Conservation (phyloP, 345 rosid species). For the Excoecaria cochinchinensis region DNA sequence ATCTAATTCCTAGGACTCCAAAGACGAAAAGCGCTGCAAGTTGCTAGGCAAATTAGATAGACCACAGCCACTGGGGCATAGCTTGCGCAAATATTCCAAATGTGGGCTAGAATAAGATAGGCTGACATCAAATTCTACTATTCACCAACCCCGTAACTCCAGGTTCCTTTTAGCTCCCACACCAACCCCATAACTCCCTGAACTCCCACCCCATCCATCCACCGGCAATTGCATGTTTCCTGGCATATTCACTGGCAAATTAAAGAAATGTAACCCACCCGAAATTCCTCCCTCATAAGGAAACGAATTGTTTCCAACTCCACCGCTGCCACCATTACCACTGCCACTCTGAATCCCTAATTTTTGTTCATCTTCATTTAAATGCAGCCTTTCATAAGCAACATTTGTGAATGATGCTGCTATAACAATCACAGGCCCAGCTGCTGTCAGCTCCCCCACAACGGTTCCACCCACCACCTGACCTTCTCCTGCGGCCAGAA, state of each 20-base stretch:
- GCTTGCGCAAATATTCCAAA: too few relatives aligned
- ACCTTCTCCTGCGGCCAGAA: constrained; percentile 84
- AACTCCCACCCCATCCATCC: constrained; percentile 77
- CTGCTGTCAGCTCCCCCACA: constrained; percentile 85
- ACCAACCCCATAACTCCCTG: too few relatives aligned
- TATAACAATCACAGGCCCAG: constrained; percentile 91
- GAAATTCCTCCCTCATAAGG: constrained; percentile 37
- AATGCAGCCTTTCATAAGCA: constrained; percentile 84
- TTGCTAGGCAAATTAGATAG: too few relatives aligned
- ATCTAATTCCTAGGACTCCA: too few relatives aligned
- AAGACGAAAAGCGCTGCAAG: too few relatives aligned
- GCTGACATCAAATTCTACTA: too few relatives aligned
- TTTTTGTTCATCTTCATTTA: constrained; percentile 77
- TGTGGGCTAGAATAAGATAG: too few relatives aligned
- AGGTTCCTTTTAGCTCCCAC: too few relatives aligned
- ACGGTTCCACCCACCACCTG: constrained; percentile 95
- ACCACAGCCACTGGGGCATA: too few relatives aligned
- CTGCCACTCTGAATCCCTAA: constrained; percentile 52
- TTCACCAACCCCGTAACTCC: too few relatives aligned
- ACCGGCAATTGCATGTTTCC: constrained; percentile 66
- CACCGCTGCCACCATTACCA: constrained; percentile 31
- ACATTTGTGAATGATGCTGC: constrained; percentile 91
- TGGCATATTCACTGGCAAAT: constrained; percentile 78
- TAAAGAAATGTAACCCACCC: constrained; percentile 84
- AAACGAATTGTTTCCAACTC: constrained; percentile 43